These are phyloP conservation scores for Theileria annulata DNA, from an alignment of 169 alveolate species.

Conservation along the genomic window DNA sequence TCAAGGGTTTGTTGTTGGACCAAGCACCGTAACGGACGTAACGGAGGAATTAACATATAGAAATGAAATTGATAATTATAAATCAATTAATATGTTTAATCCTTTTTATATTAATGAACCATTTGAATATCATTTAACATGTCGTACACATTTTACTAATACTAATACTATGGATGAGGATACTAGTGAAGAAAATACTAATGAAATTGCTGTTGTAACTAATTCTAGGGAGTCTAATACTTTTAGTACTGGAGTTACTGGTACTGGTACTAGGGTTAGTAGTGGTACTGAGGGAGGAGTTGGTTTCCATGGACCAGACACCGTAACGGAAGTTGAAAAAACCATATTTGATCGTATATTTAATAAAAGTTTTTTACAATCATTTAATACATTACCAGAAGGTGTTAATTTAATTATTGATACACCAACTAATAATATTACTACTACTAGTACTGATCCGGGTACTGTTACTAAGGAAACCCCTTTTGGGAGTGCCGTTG, in stretches of 20 bases:
- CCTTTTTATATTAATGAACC: background rate
- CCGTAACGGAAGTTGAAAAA: background rate
- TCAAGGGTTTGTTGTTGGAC: no score
- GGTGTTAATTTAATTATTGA: slow-evolving; percentile 10
- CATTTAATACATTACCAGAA: slow-evolving; percentile 18
- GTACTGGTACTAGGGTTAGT: background rate
- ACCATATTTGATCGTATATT: background rate
- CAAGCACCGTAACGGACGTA: no score
- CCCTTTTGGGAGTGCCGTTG: background rate
- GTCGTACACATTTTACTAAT: background rate
- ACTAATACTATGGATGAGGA: background rate
- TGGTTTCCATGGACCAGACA: background rate
- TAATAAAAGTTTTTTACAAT: slow-evolving; percentile 8
- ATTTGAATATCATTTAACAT: background rate
- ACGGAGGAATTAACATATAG: no score
- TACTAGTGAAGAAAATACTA: no score
- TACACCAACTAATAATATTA: background rate
- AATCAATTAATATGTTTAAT: no score
- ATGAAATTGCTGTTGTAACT: background rate
- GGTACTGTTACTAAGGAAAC: background rate
- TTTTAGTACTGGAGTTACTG: background rate
- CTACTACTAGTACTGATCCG: background rate
- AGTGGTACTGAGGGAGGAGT: background rate
- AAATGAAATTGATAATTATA: no score
- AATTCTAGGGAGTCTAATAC: background rate